phyloP scores from a whole-genome alignment of 768 basidiomycete genomes.

The Phanerochaete sordida region DNA sequence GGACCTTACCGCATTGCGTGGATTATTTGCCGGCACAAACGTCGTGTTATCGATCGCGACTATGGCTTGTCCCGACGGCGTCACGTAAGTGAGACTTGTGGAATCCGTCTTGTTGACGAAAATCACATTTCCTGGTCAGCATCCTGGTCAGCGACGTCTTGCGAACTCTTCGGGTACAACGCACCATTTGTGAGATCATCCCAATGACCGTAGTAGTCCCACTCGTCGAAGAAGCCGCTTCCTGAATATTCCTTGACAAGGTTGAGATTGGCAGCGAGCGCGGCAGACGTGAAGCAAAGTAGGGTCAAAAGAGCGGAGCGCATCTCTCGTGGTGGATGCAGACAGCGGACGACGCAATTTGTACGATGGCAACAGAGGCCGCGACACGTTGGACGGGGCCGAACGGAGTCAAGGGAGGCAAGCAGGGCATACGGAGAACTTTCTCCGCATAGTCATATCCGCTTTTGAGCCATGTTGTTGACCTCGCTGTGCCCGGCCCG shows the following conservation, averaged over 20 bases:
- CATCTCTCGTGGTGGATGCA: not conserved
- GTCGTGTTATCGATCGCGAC: conserved; percentile 72
- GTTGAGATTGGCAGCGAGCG: conserved; percentile 23
- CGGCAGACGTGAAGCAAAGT: conserved; percentile 1
- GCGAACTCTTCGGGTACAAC: conserved; percentile 32
- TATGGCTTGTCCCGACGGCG: conserved; percentile 52
- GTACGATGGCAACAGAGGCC: too few relatives aligned
- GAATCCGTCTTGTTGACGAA: conserved; percentile 50
- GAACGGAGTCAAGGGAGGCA: too few relatives aligned
- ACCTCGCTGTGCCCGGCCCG: too few relatives aligned
- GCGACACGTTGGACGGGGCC: too few relatives aligned
- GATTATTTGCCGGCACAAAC: conserved; percentile 45
- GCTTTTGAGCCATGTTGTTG: too few relatives aligned
- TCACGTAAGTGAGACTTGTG: conserved; percentile 52
- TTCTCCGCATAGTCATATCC: too few relatives aligned
- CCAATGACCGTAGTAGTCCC: conserved; percentile 36
- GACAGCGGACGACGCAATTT: too few relatives aligned
- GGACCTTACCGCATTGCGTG: conserved; percentile 53
- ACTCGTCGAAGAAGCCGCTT: conserved; percentile 37
- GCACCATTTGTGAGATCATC: conserved; percentile 33
- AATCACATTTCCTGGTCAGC: conserved; percentile 51
- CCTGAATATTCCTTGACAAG: conserved; percentile 37
- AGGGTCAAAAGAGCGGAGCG: not conserved
- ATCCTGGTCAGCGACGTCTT: conserved; percentile 28
- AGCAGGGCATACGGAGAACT: too few relatives aligned